Conservation (phyloP, 495 filamentous ascomycete species). For the Daldinia decipiens region DNA sequence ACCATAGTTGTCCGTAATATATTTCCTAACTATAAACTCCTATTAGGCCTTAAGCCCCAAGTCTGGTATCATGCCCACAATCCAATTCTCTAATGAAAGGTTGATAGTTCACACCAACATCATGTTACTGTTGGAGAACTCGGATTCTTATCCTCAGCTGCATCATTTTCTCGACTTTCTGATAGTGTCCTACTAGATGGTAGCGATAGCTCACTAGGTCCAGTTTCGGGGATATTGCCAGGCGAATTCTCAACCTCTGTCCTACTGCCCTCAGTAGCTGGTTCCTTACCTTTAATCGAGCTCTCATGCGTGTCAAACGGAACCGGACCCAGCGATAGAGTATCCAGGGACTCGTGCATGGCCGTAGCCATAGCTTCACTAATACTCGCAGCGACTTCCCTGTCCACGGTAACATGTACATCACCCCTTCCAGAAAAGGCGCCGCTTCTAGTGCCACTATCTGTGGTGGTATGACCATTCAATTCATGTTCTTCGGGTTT, state of each 20-base stretch:
- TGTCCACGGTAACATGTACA: slow-evolving; percentile 33
- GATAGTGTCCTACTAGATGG: neutral
- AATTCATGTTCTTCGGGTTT: slow-evolving; percentile 26
- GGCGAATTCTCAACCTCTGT: slow-evolving; percentile 3
- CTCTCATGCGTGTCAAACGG: slow-evolving; percentile 5
- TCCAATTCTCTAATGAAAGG: slow-evolving; percentile 2
- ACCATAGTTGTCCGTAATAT: neutral
- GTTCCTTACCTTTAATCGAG: slow-evolving; percentile 41
- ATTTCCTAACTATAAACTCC: no score
- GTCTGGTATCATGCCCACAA: slow-evolving; percentile 18
- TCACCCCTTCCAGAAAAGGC: neutral
- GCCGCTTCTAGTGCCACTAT: neutral
- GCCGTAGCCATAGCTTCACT: slow-evolving; percentile 45
- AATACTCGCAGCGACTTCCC: slow-evolving; percentile 37
- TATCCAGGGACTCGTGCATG: slow-evolving; percentile 28
- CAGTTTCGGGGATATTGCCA: neutral
- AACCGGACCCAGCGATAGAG: slow-evolving; percentile 17
- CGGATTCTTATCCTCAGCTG: neutral
- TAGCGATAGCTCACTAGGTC: neutral
- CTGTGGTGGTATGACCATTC: slow-evolving; percentile 6
- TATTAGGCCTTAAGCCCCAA: slow-evolving; percentile 7
- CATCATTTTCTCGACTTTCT: neutral
- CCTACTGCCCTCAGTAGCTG: slow-evolving; percentile 28
- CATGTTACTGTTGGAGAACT: neutral
- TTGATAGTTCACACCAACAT: slow-evolving; percentile 5